These are phyloP conservation scores for Stellera chamaejasme DNA, from an alignment of 345 rosid genomes.

Conservation along the genomic window DNA sequence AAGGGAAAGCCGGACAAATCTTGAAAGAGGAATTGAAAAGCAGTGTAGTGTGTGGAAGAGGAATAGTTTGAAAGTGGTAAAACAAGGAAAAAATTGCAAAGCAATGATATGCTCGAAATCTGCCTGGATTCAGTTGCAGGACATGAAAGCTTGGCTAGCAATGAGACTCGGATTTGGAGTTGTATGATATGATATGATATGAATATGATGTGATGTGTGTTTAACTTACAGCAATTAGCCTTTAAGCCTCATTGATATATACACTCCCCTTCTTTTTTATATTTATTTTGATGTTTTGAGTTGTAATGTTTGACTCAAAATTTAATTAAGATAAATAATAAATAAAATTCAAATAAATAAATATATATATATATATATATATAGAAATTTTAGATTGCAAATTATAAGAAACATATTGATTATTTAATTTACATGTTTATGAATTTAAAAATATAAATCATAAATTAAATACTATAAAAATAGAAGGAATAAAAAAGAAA, in stretches of 20 bases:
- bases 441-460: too few relatives aligned
- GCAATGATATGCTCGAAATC: constrained; percentile 21
- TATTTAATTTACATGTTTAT: too few relatives aligned
- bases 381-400: too few relatives aligned
- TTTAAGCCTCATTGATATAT: background rate
- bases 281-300: background rate
- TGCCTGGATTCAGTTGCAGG: constrained; percentile 28
- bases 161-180: constrained; percentile 8
- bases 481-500: too few relatives aligned
- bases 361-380: too few relatives aligned
- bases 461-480: too few relatives aligned
- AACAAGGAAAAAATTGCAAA: constrained; percentile 8
- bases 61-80: constrained; percentile 14
- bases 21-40: constrained; percentile 21
- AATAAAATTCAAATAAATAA: too few relatives aligned
- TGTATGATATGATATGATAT: too few relatives aligned
- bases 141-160: constrained; percentile 33
- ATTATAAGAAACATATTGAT: too few relatives aligned
- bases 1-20: constrained; percentile 27
- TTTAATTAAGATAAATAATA: too few relatives aligned
- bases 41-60: constrained; percentile 17
- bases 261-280: background rate
- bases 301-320: too few relatives aligned
- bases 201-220: too few relatives aligned
- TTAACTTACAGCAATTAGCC: background rate